phyloP scores from a whole-genome alignment of 371 early-diverging fungal species.

The Rhizomucor pusillus region DNA sequence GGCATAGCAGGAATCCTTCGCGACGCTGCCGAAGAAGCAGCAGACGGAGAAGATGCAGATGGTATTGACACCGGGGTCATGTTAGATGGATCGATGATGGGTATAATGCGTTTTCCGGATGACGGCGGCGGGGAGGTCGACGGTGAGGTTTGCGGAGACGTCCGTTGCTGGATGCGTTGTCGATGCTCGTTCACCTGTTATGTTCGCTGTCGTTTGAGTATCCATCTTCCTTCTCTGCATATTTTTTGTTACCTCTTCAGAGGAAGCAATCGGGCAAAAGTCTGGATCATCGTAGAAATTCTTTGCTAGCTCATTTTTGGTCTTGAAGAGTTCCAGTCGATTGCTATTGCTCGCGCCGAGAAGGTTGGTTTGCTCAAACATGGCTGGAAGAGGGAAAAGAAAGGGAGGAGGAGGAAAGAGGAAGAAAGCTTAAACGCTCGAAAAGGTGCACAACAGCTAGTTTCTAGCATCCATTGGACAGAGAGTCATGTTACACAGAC shows the following conservation, averaged over 20 bases:
- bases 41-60: no score
- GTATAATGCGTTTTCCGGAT: conserved; percentile 30
- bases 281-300: conserved; percentile 49
- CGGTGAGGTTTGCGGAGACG: conserved; percentile 44
- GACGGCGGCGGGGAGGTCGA: conserved; percentile 32
- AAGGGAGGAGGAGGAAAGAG: no score
- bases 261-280: conserved; percentile 38
- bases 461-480: no score
- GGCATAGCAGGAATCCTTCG: no score
- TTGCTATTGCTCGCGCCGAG: no score
- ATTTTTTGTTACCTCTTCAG: conserved; percentile 17
- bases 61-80: conserved; percentile 40
- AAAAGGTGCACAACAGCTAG: no score
- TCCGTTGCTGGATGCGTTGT: conserved; percentile 39
- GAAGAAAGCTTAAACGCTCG: no score
- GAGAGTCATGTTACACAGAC: no score
- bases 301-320: conserved; percentile 43
- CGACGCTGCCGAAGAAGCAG: no score
- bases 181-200: conserved; percentile 34
- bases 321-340: conserved; percentile 33
- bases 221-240: no score
- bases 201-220: background rate
- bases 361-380: no score
- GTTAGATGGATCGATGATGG: conserved; percentile 42
- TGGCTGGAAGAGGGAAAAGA: no score